Conservation (phyloP, 2,329 filamentous ascomycete genomes). For the Verticillium isaacii region DNA sequence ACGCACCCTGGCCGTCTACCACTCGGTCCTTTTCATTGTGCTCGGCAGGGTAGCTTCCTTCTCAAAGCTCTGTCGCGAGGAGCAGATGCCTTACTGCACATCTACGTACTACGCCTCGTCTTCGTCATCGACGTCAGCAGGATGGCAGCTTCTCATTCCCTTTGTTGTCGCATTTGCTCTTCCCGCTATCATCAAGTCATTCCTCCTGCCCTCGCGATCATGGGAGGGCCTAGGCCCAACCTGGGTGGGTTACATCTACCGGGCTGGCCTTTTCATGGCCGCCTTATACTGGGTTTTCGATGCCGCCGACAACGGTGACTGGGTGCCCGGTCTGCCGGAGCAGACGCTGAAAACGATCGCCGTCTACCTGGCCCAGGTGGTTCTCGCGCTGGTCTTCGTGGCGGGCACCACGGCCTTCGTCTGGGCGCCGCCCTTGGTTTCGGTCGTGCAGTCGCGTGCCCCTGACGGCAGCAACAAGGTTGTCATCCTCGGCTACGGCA, state of each 20-base stretch:
- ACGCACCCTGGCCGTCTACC: slow-evolving; percentile 72
- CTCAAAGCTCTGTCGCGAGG: slow-evolving; percentile 90
- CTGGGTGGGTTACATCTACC: slow-evolving; percentile 80
- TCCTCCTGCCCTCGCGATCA: slow-evolving; percentile 75
- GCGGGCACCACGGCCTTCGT: slow-evolving; percentile 81
- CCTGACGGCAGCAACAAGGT: slow-evolving; percentile 50
- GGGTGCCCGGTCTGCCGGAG: slow-evolving; percentile 59
- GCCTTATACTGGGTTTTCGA: slow-evolving; percentile 87
- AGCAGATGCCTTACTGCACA: slow-evolving; percentile 95
- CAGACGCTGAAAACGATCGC: slow-evolving; percentile 67
- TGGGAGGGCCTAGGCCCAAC: slow-evolving; percentile 81
- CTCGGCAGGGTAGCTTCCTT: slow-evolving; percentile 77
- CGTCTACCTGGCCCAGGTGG: slow-evolving; percentile 72
- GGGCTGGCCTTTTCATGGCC: slow-evolving; percentile 67
- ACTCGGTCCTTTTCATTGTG: slow-evolving; percentile 77
- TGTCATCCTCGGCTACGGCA: slow-evolving; percentile 84
- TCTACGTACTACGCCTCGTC: slow-evolving; percentile 94
- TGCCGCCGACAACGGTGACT: slow-evolving; percentile 79
- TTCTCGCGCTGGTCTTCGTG: slow-evolving; percentile 74
- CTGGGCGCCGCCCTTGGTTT: slow-evolving; percentile 81
- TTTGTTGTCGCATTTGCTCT: slow-evolving; percentile 67
- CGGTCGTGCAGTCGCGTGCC: slow-evolving; percentile 54
- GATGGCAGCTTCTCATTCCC: slow-evolving; percentile 82
- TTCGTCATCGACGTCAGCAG: slow-evolving; percentile 85
- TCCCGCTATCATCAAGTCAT: slow-evolving; percentile 72